Conservation (phyloP, 441 rosid species). For the Arabidopsis hybrid region DNA sequence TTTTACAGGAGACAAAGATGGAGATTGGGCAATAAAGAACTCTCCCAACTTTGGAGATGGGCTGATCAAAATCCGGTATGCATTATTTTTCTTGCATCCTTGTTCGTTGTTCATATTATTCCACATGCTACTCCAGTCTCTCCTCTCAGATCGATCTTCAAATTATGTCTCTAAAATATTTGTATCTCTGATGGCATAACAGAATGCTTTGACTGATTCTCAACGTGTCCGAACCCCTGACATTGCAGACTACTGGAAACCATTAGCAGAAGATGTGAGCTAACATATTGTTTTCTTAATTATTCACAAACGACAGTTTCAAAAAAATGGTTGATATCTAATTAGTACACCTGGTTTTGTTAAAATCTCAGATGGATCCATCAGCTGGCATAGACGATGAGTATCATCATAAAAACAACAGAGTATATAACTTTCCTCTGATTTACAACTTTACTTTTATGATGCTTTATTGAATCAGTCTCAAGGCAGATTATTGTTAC, state of each 20-base stretch:
- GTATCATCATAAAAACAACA: conserved; percentile 90
- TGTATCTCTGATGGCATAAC: conserved; percentile 44
- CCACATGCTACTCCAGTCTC: conserved; percentile 20
- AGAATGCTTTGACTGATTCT: conserved; percentile 92
- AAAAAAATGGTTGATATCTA: conserved; percentile 24
- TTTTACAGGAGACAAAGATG: conserved; percentile 81
- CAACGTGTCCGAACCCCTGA: conserved; percentile 90
- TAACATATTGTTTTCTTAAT: background rate
- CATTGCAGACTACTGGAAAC: conserved; percentile 94
- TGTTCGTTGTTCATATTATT: background rate
- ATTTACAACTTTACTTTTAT: conserved; percentile 4
- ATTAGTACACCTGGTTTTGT: conserved; percentile 6
- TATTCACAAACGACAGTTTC: conserved; percentile 3
- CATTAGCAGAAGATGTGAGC: conserved; percentile 96
- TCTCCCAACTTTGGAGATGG: conserved; percentile 99
- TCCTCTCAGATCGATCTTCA: conserved; percentile 9
- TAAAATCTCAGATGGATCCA: conserved; percentile 83
- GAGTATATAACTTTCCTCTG: conserved; percentile 55
- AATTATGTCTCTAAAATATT: conserved; percentile 28
- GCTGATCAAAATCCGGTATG: conserved; percentile 92
- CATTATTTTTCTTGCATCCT: conserved; percentile 16
- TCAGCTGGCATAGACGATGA: conserved; percentile 94
- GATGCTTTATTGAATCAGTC: conserved; percentile 17
- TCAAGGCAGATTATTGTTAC: conserved; percentile 16
- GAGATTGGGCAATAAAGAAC: conserved; percentile 96